Evolutionary conservation across 306 rosid species (phyloP).

Genomic region (Potentilla sterilis): DNA sequence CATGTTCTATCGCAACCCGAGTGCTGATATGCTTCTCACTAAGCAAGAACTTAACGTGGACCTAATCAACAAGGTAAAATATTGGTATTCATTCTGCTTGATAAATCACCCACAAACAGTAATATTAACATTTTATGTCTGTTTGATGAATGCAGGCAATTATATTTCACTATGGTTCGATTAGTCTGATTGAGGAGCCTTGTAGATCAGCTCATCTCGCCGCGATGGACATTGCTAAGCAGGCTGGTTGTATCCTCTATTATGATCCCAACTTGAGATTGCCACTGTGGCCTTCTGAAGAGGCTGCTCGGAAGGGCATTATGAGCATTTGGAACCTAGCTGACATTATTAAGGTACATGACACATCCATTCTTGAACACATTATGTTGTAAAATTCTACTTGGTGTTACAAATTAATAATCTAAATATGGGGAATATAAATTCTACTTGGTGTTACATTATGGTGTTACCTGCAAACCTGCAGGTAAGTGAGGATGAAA

Average conservation of each 20-base stretch:
- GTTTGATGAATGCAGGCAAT: conserved; percentile 46
- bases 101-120: background rate
- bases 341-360: conserved; percentile 67
- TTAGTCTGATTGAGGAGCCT: conserved; percentile 81
- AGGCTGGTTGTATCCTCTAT: conserved; percentile 65
- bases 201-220: conserved; percentile 78
- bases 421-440: background rate
- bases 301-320: conserved; percentile 62
- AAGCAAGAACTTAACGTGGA: conserved; percentile 59
- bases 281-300: conserved; percentile 76
- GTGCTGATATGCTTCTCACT: conserved; percentile 83
- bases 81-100: background rate
- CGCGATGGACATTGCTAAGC: conserved; percentile 61
- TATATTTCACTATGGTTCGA: conserved; percentile 84
- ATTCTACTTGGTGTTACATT: no score
- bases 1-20: conserved; percentile 77
- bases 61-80: conserved; percentile 47
- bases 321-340: conserved; percentile 76
- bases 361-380: background rate
- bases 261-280: conserved; percentile 85
- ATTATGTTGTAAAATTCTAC: background rate
- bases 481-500: conserved; percentile 58
- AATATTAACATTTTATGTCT: conserved; percentile 23
- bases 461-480: no score
- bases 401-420: conserved; percentile 1